Evolutionary conservation across 106 monocot genomes (phyloP), one percentile per base, ranked within the genome.

Genomic region (Alisma plantagoaquatica): DNA sequence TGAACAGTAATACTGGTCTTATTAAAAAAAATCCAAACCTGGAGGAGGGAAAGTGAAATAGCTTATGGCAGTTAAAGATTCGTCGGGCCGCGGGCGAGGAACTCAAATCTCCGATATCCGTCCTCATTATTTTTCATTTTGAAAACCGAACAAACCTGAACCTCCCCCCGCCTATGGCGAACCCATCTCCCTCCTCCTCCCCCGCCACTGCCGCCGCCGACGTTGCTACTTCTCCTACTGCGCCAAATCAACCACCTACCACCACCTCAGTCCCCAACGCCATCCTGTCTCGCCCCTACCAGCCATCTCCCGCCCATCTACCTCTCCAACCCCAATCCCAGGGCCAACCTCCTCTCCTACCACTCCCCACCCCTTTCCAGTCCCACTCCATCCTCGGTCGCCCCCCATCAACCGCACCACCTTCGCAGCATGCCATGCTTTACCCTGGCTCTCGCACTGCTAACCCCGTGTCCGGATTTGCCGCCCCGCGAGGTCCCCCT

Each of bases 401-500:
- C 25, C 57, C 57, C 25, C 57, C 57, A n/a, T n/a, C 38, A 57
- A 57, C 24, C 67, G n/a, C 55, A 33, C 32, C 51, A 31, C 25
- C 23, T 9, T 19, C 22, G 2, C 25, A 41, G 42, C 38, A 53
- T 31, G 22, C 8, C 29, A 12, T n/a, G 22, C 3, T 32, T 29
- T 45, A 31, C 46, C 46, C 29, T 32, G 5, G 18, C 54, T 4
- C 14, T 14, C 12, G 25, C 45, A 14, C 29, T 33, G 21, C n/a
- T n/a, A 3, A 16, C 27, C 42, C 24, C 16, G 23, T 10, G 15
- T 45, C 44, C n/a, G 1, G 2, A n/a, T n/a, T n/a, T n/a, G n/a
- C n/a, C 59, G 3, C 46, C 29, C 8, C 47, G 22, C 28, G 25
- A 45, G 21, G 17, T 17, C 11, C 56, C 16, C 19, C 25, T 33